phyloP scores from a whole-genome alignment of 2,329 filamentous ascomycete genomes.

The Fonsecaea nubica region DNA sequence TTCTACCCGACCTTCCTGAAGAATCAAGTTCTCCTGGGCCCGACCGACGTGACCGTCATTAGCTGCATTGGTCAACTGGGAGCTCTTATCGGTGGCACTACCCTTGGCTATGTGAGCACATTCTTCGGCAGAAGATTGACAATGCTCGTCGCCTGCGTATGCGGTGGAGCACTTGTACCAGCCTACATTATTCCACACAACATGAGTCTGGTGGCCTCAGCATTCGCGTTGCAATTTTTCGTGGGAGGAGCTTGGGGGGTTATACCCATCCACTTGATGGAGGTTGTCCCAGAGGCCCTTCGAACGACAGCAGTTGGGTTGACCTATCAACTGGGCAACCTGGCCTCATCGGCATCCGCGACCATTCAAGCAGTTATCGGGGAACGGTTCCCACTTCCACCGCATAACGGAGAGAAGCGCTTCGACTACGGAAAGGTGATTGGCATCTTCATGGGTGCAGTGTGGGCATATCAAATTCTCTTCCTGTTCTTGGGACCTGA shows the following conservation, averaged over 20 bases:
- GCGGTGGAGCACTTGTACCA: conserved; percentile 47
- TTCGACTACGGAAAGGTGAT: conserved; percentile 54
- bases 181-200: conserved; percentile 45
- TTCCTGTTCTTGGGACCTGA: conserved; percentile 46
- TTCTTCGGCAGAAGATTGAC: conserved; percentile 48
- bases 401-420: conserved; percentile 42
- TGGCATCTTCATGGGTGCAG: conserved; percentile 43
- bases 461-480: conserved; percentile 44
- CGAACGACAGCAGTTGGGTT: conserved; percentile 47
- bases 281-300: conserved; percentile 46
- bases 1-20: conserved; percentile 52
- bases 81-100: conserved; percentile 45
- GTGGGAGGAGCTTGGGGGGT: conserved; percentile 49
- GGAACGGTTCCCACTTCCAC: conserved; percentile 49
- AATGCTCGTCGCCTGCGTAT: conserved; percentile 45
- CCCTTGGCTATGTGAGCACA: conserved; percentile 46
- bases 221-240: conserved; percentile 50
- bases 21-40: conserved; percentile 44
- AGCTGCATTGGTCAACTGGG: conserved; percentile 47
- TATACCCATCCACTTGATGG: conserved; percentile 49
- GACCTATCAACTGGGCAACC: conserved; percentile 50
- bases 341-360: conserved; percentile 50
- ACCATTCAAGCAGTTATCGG: conserved; percentile 54
- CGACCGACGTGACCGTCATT: conserved; percentile 46
- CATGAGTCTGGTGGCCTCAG: conserved; percentile 44